Base-by-base conservation (phyloP, 208 protist genomes). In the Crithidia thermophila region DNA sequence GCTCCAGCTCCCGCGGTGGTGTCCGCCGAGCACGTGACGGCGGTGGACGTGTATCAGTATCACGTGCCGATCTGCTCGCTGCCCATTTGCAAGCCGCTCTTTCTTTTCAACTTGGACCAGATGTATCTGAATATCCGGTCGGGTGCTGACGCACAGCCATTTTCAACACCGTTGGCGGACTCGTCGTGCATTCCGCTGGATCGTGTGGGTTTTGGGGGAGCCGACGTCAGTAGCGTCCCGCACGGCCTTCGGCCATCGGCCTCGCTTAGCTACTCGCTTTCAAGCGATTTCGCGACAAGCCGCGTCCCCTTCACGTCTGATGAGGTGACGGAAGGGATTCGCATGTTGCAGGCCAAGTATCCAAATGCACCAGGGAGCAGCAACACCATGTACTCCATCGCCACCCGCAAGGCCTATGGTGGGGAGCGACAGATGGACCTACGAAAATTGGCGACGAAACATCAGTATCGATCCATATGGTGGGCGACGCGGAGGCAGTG, bases 401-500 rank as follows among this genome's bases (percentile, higher is more conserved):
- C 6, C 2, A 75, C 66, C 1, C 74, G 61, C 40, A 37, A 34
- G 7, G 46, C 62, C 21, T 90, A 81, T 31, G 28, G 20, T 25
- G 11, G 3, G 0, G 2, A 23, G 23, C 16, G 79, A 14, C 47
- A 75, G 40, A 16, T 10, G 3, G 4, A 69, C 2, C 71, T 93
- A 27, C 62, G 71, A 21, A 46, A 50, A 4, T 8, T 79, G 9
- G 57, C 61, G 11, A 30, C 45, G 33, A 42, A 30, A 11, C 42
- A 63, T 4, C 49, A 70, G 9, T 95, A 88, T 63, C 34, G 55
- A 11, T 93, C 87, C 3, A 58, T 51, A 25, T 93, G 82, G 81
- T 95, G 86, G 85, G 90, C 77, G 7, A 92, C 85, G 30, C 1
- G 27, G 2, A 52, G 10, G 14, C 70, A 83, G 63, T 93, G 85